Evolutionary conservation across 2,329 filamentous ascomycete species (phyloP).

Genomic region (Diaporthe destruens): DNA sequence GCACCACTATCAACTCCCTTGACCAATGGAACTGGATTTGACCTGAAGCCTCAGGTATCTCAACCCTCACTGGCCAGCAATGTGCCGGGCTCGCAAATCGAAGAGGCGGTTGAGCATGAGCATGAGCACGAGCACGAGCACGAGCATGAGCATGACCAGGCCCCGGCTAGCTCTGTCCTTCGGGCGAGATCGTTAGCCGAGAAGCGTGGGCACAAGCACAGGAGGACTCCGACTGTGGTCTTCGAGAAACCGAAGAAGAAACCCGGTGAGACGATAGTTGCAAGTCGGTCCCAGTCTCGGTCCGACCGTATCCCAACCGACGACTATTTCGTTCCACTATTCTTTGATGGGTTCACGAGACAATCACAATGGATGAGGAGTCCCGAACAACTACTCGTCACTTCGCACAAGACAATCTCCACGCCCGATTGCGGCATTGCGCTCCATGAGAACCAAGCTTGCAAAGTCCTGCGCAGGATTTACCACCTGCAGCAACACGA

Average conservation of each 20-base stretch:
- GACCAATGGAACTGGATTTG: slow-evolving; percentile 4
- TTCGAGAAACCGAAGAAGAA: slow-evolving; percentile 77
- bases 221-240: slow-evolving; percentile 79
- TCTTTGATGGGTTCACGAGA: slow-evolving; percentile 69
- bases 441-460: slow-evolving; percentile 88
- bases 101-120: slow-evolving; percentile 4
- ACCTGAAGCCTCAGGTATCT: slow-evolving; percentile 11
- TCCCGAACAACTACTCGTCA: slow-evolving; percentile 79
- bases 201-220: slow-evolving; percentile 55
- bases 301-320: slow-evolving; percentile 57
- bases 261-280: slow-evolving; percentile 60
- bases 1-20: slow-evolving; percentile 13
- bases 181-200: slow-evolving; percentile 36
- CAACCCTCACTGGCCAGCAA: not conserved
- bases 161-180: not conserved
- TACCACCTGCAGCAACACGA: slow-evolving; percentile 92
- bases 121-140: slow-evolving; percentile 15
- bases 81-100: slow-evolving; percentile 2
- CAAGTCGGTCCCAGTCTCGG: slow-evolving; percentile 56
- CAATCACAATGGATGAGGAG: slow-evolving; percentile 71
- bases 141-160: slow-evolving; percentile 1
- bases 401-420: slow-evolving; percentile 89
- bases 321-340: slow-evolving; percentile 74
- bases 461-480: slow-evolving; percentile 85
- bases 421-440: slow-evolving; percentile 87